These are phyloP conservation scores for Aspergillus carlsbadensis DNA, from an alignment of 495 filamentous ascomycete species.

Conservation along the genomic window DNA sequence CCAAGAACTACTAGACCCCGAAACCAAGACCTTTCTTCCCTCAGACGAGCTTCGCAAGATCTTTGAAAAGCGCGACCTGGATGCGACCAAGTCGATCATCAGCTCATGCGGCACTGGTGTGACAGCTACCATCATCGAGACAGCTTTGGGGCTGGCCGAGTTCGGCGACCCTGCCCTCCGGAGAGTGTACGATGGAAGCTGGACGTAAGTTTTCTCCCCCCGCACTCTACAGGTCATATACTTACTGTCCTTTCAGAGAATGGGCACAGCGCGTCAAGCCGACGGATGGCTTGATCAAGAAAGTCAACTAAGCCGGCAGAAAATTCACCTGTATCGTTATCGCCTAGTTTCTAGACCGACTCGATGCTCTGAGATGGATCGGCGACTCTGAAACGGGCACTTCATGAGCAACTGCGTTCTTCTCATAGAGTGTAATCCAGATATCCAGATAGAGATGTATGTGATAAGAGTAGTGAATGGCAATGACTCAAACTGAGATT, in stretches of 20 bases:
- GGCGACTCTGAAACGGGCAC: not conserved
- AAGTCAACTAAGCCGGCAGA: slow-evolving; percentile 27
- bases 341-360: not conserved
- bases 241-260: slow-evolving; percentile 51
- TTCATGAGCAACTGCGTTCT: not conserved
- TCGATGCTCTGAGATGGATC: not conserved
- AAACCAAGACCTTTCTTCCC: slow-evolving; percentile 77
- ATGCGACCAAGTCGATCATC: slow-evolving; percentile 82
- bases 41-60: slow-evolving; percentile 67
- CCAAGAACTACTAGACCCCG: slow-evolving; percentile 73
- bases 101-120: slow-evolving; percentile 91
- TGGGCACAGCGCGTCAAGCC: slow-evolving; percentile 71
- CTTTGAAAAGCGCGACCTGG: slow-evolving; percentile 75
- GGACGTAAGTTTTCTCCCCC: slow-evolving; percentile 72
- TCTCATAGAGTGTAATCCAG: not conserved
- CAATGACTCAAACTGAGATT: not conserved
- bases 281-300: slow-evolving; percentile 60
- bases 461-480: not conserved
- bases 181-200: slow-evolving; percentile 91
- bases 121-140: slow-evolving; percentile 89
- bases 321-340: not conserved
- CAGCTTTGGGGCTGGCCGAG: slow-evolving; percentile 76
- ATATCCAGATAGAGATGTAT: not conserved
- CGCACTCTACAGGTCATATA: not conserved
- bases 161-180: slow-evolving; percentile 66